Conservation (phyloP, 179 eudicot species). For the Beta macrorhiza region DNA sequence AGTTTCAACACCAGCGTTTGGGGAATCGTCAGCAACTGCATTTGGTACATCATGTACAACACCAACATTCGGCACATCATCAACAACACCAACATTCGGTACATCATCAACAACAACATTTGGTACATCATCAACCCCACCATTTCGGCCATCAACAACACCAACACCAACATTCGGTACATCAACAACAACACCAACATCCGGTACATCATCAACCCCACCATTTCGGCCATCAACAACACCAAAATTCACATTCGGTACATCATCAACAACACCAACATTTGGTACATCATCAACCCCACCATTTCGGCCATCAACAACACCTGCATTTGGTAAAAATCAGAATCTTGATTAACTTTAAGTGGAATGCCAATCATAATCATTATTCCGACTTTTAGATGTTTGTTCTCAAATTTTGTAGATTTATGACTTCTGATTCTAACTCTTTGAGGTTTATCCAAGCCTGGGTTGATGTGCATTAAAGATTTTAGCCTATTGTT, state of each 20-base stretch:
- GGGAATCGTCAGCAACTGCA: background rate
- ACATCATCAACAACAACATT: background rate
- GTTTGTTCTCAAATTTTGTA: background rate
- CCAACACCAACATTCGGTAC: background rate
- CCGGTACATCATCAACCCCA: background rate
- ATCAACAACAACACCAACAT: background rate
- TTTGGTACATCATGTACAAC: background rate
- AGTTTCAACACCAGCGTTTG: background rate
- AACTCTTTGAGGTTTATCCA: background rate
- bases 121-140: background rate
- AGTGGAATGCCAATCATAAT: no score
- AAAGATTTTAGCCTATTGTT: background rate
- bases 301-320: no score
- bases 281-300: background rate
- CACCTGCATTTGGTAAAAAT: no score
- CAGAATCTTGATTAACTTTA: no score
- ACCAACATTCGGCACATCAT: background rate
- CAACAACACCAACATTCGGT: background rate
- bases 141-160: background rate
- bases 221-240: background rate
- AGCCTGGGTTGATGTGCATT: background rate
- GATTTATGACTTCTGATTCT: background rate
- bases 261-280: background rate
- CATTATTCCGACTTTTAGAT: background rate
- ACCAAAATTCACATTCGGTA: background rate